Evolutionary conservation across 805 yeast species (phyloP), one percentile per base, ranked within the genome.

Genomic region (Saccharomyces mikatae): DNA sequence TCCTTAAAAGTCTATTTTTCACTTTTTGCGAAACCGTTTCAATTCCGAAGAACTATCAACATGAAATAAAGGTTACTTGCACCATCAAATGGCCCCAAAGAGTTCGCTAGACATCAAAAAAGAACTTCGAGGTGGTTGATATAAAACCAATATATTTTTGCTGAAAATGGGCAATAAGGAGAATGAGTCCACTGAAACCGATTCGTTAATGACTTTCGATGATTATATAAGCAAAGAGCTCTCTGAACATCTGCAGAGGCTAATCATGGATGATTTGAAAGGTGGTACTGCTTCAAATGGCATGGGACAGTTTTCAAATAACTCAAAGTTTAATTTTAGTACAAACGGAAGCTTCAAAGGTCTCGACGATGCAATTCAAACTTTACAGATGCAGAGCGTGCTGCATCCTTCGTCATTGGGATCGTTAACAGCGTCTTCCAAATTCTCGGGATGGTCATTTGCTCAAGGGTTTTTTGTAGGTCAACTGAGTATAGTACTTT

Each of bases 381-480:
- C 26, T 8, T 26, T 14, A 31, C 41, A 30, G 26, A 13, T 28
- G 44, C n/a, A 6, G 28, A 32, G 29, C 14, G 44, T 36, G 48
- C 17, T 46, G 24, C 26, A 14, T 9, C 32, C 55, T 9, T 6
- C 44, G 6, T 36, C 44, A 8, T 21, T 36, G 9, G 44, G 44
- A 36, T 17, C 44, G 24, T 27, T 46, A 46, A 22, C 48, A 28
- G 22, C 30, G 22, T 10, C 48, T 5, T 48, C 48, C 27, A 48
- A 26, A 6, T 28, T 48, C 28, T 41, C 26, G 9, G 28, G 52
- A 26, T 82, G 88, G 86, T 80, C 87, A n/a, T 87, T 87, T 62
- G 81, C 89, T 0, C 88, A 86, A 60, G 95, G 95, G 1, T 73
- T 87, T 13, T 71, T 87, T 1, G 56, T 87, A 1, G 95, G 95